Base-by-base conservation (phyloP, 495 filamentous ascomycete genomes). In the Beverwykella pulmonaria region DNA sequence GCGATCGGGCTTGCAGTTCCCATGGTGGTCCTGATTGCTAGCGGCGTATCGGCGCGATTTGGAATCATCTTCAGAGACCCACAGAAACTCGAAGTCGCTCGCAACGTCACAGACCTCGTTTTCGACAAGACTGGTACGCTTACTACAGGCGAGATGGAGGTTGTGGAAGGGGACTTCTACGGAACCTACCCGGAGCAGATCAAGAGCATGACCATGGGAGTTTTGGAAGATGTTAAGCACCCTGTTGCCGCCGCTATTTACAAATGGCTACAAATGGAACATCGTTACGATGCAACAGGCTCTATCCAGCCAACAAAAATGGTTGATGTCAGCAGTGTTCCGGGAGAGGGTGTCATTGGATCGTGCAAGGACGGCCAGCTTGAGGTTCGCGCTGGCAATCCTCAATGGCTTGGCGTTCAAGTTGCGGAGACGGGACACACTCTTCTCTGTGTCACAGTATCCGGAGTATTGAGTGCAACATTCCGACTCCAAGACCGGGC, bases 101-200 rank as follows among this genome's bases (percentile, higher is more conserved):
- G 82, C 62, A 88, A 85, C 30, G 79, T 82, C 0, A 80, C 84
- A 0, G 85, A 91, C 66, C 83, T 93, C n/a, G 81, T 93, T 4
- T 91, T 94, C 68, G 91, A 93, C 79, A 93, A 93, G 74, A 93
- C 90, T 0, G 91, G 91, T 0, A 94, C 90, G 2, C 74, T 93
- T 0, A 93, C 91, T 32, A 71, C 80, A 15, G 77, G 78, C 9
- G 23, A 65, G 8, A 67, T 62, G 69, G 1, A 67, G 48, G 30
- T 69, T 59, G 4, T 68, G 47, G 23, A 63, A 58, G 65, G 57
- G 12, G 22, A 61, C 1, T 58, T 63, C 22, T 20, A 63, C n/a
- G 52, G 29, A 27, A 89, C 88, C 27, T 87, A 91, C 54, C 19
- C 55, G 1, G 25, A 59, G 2, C 25, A 52, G 27, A 32, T 62